phyloP scores from a whole-genome alignment of 1,284 basidiomycete species.

The Anthracocystis panici-leucophaei region DNA sequence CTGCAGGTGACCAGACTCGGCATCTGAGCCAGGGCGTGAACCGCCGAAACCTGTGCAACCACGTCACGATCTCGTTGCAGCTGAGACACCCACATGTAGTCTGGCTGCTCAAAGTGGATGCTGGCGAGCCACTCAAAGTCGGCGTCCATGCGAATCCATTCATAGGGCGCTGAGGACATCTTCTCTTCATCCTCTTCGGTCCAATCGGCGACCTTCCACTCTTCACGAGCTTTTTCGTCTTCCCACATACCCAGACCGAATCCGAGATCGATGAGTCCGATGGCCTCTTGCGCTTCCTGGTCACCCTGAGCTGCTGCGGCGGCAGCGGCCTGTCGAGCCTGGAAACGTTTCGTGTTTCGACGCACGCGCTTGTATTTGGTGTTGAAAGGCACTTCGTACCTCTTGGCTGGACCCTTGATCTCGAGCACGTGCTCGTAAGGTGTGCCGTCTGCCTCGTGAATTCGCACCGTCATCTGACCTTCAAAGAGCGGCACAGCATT shows the following conservation, averaged over 20 bases:
- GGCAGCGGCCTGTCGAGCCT: slow-evolving; percentile 91
- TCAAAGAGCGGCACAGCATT: slow-evolving; percentile 71
- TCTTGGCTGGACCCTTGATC: slow-evolving; percentile 85
- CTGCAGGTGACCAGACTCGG: slow-evolving; percentile 91
- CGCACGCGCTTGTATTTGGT: slow-evolving; percentile 99
- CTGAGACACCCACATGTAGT: slow-evolving; percentile 99
- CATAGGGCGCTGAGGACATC: slow-evolving; percentile 88
- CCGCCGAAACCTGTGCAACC: slow-evolving; percentile 76
- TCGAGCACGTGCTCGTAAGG: slow-evolving; percentile 98
- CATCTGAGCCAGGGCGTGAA: slow-evolving; percentile 76
- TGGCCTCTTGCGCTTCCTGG: slow-evolving; percentile 84
- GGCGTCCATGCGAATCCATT: slow-evolving; percentile 99
- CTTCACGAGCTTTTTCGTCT: slow-evolving; percentile 79
- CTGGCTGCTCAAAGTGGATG: slow-evolving; percentile 92
- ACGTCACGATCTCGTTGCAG: slow-evolving; percentile 96
- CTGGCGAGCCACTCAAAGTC: slow-evolving; percentile 98
- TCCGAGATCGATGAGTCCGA: slow-evolving; percentile 92
- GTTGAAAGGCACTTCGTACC: slow-evolving; percentile 97
- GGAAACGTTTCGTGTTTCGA: slow-evolving; percentile 91
- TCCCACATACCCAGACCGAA: slow-evolving; percentile 98
- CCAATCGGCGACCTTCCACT: slow-evolving; percentile 93
- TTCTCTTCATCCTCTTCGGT: slow-evolving; percentile 92
- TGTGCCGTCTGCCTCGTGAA: slow-evolving; percentile 98
- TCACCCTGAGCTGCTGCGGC: slow-evolving; percentile 84
- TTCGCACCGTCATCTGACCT: slow-evolving; percentile 97